Evolutionary conservation across 768 basidiomycete species (phyloP).

Genomic region (Russula earlei): DNA sequence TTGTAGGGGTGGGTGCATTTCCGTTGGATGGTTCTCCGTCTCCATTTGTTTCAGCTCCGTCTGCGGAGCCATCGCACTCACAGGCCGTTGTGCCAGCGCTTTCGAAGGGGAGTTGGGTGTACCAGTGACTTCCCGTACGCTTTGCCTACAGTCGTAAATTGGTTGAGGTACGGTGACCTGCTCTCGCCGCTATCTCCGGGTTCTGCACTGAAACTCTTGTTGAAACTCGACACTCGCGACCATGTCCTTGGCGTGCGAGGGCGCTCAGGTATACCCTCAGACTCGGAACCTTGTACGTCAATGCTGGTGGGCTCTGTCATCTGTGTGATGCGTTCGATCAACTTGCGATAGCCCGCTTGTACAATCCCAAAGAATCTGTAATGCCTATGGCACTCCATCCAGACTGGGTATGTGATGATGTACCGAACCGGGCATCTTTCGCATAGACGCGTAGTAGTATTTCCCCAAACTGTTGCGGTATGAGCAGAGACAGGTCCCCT

Average conservation of each 20-base stretch:
- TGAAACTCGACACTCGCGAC: slow-evolving; percentile 12
- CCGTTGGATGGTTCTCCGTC: background rate
- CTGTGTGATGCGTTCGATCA: slow-evolving; percentile 22
- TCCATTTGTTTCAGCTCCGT: background rate
- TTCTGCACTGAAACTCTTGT: slow-evolving; percentile 11
- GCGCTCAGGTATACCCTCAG: slow-evolving; percentile 8
- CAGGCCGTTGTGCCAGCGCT: background rate
- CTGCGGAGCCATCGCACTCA: background rate
- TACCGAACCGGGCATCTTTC: slow-evolving; percentile 40
- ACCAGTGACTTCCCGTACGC: slow-evolving; percentile 1
- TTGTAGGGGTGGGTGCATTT: background rate
- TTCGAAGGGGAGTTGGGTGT: slow-evolving; percentile 7
- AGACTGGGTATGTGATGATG: background rate
- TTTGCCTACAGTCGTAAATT: slow-evolving; percentile 10
- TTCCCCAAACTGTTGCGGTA: slow-evolving; percentile 61
- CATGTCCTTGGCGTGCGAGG: slow-evolving; percentile 10
- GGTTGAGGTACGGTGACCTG: slow-evolving; percentile 5
- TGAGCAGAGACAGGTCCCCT: slow-evolving; percentile 56
- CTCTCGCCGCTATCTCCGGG: background rate
- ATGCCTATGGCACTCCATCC: background rate
- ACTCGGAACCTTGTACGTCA: slow-evolving; percentile 9
- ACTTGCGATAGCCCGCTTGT: slow-evolving; percentile 54
- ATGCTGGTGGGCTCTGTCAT: slow-evolving; percentile 4
- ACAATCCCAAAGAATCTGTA: slow-evolving; percentile 48
- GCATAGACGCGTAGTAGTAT: slow-evolving; percentile 62